Evolutionary conservation across 331 rosid species (phyloP).

Genomic region (Dryas integrifolia): DNA sequence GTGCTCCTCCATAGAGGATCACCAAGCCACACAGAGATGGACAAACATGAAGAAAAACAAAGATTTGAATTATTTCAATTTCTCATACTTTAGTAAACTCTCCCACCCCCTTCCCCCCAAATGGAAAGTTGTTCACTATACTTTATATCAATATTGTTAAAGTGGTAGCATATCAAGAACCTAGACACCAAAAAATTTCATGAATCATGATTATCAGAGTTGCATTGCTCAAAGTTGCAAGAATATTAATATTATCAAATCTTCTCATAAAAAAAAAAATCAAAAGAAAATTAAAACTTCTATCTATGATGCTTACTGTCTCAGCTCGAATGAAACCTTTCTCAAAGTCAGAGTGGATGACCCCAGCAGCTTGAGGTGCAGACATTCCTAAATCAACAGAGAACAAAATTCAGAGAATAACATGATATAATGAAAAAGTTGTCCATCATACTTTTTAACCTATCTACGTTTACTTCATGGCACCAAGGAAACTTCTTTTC

Average conservation of each 20-base stretch:
- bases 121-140: neutral
- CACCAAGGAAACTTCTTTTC: constrained; percentile 18
- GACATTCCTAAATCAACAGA: constrained; percentile 76
- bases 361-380: constrained; percentile 99
- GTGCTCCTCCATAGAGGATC: neutral
- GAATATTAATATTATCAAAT: neutral
- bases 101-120: too few species aligned
- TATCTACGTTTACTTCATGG: constrained; percentile 16
- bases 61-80: too few species aligned
- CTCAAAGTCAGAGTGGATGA: constrained; percentile 98
- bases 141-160: neutral
- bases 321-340: constrained; percentile 98
- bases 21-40: too few species aligned
- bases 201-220: neutral
- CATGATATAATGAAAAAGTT: neutral
- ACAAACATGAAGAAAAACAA: too few species aligned
- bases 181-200: neutral
- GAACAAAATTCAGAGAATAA: constrained; percentile 22
- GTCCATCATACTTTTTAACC: constrained; percentile 13
- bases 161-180: neutral
- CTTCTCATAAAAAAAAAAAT: neutral
- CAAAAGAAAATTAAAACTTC: constrained; percentile 7
- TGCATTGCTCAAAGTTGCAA: neutral
- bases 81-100: too few species aligned
- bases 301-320: constrained; percentile 55